phyloP scores from a whole-genome alignment of 148 eudicot species.

The Limonium bicolor region DNA sequence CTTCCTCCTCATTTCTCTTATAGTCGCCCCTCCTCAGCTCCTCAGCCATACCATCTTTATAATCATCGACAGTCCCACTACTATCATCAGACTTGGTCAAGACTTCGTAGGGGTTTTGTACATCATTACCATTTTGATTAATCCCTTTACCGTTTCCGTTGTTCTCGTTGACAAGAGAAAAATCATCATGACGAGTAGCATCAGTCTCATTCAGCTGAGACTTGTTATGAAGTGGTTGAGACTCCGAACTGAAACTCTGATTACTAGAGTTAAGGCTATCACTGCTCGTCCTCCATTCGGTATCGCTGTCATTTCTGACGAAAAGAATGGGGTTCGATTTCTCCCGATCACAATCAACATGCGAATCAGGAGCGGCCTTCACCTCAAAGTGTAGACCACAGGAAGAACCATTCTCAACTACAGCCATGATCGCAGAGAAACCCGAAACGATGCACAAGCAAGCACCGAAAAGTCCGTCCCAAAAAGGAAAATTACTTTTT shows the following conservation, averaged over 20 bases:
- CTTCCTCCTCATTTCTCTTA: constrained; percentile 8
- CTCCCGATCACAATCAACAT: constrained; percentile 19
- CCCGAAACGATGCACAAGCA: not conserved
- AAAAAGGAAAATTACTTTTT: constrained; percentile 2
- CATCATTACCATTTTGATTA: constrained; percentile 9
- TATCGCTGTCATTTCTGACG: constrained; percentile 8
- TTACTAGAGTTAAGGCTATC: too few species aligned
- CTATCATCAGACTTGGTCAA: constrained; percentile 8
- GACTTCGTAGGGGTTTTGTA: not conserved
- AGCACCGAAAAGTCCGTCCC: not conserved
- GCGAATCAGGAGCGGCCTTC: constrained; percentile 7
- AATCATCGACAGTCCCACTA: too few species aligned
- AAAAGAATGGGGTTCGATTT: constrained; percentile 21
- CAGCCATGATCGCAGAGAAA: constrained; percentile 66
- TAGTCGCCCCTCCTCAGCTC: constrained; percentile 2
- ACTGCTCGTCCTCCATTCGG: too few species aligned
- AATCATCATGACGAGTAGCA: not conserved
- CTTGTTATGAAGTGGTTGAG: not conserved
- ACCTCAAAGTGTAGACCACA: constrained; percentile 17
- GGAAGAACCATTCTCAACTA: constrained; percentile 42
- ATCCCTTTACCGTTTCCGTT: constrained; percentile 9
- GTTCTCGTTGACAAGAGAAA: not conserved
- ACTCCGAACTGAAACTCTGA: constrained; percentile 9
- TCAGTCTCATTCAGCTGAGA: constrained; percentile 1
- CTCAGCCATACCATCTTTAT: not conserved